Percentiles rank a stretch among this genome's conserved stretches.
These are phyloP conservation scores for Amanita subjunquillea DNA, from an alignment of 768 basidiomycete species.

Conservation along the genomic window DNA sequence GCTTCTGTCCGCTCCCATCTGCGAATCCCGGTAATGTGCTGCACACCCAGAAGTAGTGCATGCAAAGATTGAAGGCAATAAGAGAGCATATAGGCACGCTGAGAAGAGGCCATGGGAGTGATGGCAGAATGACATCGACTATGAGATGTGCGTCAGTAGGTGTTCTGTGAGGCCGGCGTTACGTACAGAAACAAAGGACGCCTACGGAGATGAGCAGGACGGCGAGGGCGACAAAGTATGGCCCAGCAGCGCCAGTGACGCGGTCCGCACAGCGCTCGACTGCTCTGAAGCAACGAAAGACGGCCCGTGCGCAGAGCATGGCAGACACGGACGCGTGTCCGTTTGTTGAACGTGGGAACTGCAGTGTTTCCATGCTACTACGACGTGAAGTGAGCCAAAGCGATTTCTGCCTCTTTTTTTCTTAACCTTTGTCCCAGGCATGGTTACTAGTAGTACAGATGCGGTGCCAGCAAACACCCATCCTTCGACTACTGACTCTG, in stretches of 20 bases:
- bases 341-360: not conserved
- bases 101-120: conserved; percentile 46
- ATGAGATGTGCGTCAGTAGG: not conserved
- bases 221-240: conserved; percentile 81
- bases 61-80: conserved; percentile 64
- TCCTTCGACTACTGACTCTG: too few relatives aligned
- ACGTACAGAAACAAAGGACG: conserved; percentile 74
- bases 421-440: too few relatives aligned
- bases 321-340: not conserved
- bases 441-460: too few relatives aligned
- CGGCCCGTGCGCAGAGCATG: conserved; percentile 35
- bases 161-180: not conserved
- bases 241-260: conserved; percentile 85
- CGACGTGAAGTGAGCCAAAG: too few relatives aligned
- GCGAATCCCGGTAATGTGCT: conserved; percentile 75
- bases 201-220: conserved; percentile 60
- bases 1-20: conserved; percentile 25
- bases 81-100: conserved; percentile 62
- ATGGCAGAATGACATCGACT: conserved; percentile 77
- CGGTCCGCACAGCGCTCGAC: conserved; percentile 70
- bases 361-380: too few relatives aligned
- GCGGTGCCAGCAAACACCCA: too few relatives aligned
- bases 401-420: too few relatives aligned
- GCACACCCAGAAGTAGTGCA: conserved; percentile 82
- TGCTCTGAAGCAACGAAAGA: conserved; percentile 43